Evolutionary conservation across 306 rosid species (phyloP).

Genomic region (Mimosa pudica): DNA sequence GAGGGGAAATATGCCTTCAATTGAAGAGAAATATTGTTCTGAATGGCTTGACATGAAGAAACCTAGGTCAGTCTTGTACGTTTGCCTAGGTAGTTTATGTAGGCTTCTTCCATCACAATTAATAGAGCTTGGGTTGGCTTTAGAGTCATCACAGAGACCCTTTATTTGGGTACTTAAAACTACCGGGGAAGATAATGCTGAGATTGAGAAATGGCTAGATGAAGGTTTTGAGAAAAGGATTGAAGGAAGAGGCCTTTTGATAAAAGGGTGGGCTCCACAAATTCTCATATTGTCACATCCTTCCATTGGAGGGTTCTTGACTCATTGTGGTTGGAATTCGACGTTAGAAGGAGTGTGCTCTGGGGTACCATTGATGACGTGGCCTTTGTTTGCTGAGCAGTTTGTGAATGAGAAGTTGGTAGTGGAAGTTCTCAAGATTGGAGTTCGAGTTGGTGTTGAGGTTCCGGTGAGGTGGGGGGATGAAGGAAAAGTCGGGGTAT

Average conservation of each 20-base stretch:
- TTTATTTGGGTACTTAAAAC: conserved; percentile 78
- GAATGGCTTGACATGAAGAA: conserved; percentile 66
- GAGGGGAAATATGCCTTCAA: conserved; percentile 72
- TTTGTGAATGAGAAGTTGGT: conserved; percentile 53
- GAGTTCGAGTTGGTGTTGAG: conserved; percentile 46
- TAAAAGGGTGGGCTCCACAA: conserved; percentile 82
- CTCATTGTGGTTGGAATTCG: conserved; percentile 83
- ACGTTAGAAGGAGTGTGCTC: conserved; percentile 54
- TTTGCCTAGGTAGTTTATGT: conserved; percentile 79
- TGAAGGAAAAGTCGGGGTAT: conserved; percentile 43
- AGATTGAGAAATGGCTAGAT: conserved; percentile 54
- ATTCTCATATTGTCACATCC: conserved; percentile 56
- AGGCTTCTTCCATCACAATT: conserved; percentile 62
- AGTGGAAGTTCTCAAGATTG: conserved; percentile 43
- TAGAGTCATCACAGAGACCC: conserved; percentile 64
- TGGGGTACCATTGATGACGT: conserved; percentile 65
- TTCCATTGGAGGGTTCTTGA: conserved; percentile 59
- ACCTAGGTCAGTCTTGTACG: conserved; percentile 70
- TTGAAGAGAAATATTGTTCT: conserved; percentile 51
- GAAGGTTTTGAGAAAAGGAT: conserved; percentile 54
- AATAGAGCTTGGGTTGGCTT: conserved; percentile 62
- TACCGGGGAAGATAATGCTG: conserved; percentile 35
- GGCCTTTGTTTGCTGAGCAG: conserved; percentile 69
- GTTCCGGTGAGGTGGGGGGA: conserved; percentile 35
- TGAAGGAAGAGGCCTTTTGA: conserved; percentile 50